Evolutionary conservation across 2,329 filamentous ascomycete genomes (phyloP), one percentile per base, ranked within the genome.

Genomic region (Sporothrix pseudoabietina): DNA sequence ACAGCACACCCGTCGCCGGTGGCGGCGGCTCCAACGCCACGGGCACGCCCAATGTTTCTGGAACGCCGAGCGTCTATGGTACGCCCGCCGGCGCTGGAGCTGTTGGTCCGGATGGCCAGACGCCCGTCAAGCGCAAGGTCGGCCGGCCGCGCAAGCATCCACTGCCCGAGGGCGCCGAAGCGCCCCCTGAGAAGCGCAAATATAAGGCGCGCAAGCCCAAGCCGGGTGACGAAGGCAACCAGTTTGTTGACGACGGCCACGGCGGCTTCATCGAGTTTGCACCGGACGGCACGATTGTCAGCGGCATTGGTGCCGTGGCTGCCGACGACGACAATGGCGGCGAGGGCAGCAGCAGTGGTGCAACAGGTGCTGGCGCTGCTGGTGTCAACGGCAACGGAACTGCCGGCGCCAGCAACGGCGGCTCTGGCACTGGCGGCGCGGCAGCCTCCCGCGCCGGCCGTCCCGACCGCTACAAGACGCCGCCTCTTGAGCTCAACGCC

Each of bases 71-170:
- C 84, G 32, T 86, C 85, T 80, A 86, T 87, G 79, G 86, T 84
- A 3, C 75, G 4, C n/a, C 47, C 82, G 35, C 35, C 35, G 35
- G 35, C 4, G 35, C 35, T 35, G 35, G 35, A 35, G 35, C 35
- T 35, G 35, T 35, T 3, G 19, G 83, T 83, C 4, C 71, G 82
- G 74, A 74, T 0, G 80, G 83, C 4, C 86, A 87, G 74, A 85
- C 85, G 39, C 86, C 85, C 14, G 81, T 86, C 72, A 91, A 91
- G 82, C 85, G 89, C 57, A 90, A 90, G 76, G 89, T 91, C 54
- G 89, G 89, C 8, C 86, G 89, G 39, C 89, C 89, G 0, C 83
- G 89, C 74, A 91, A 91, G 77, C 87, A 91, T 76, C 88, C 89
- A 5, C 77, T 87, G 12, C 87, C 87, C 4, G 89, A 91, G 55